Percentiles rank a stretch among this genome's conserved stretches.
phyloP scores from a whole-genome alignment of 2,329 filamentous ascomycete species.

The Cordyceps javanica region DNA sequence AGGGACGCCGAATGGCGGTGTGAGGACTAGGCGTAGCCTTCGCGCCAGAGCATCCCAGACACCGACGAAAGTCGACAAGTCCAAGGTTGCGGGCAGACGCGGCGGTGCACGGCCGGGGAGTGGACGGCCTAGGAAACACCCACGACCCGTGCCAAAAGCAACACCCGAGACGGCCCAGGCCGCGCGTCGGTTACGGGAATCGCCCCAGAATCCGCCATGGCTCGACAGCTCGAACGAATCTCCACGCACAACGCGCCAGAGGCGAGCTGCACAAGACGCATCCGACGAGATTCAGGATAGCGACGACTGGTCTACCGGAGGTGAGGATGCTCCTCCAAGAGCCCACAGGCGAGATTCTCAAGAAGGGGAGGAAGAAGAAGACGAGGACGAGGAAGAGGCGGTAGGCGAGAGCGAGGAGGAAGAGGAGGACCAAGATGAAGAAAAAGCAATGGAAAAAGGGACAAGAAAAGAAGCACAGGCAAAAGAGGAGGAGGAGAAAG shows the following conservation, averaged over 20 bases:
- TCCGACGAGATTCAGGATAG: slow-evolving; percentile 23
- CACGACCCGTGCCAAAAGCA: slow-evolving; percentile 21
- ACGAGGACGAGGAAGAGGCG: neutral
- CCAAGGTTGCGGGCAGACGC: slow-evolving; percentile 30
- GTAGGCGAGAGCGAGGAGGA: neutral
- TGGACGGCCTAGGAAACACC: slow-evolving; percentile 34
- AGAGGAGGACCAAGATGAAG: slow-evolving; percentile 18
- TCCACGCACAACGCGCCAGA: neutral
- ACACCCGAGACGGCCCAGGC: neutral
- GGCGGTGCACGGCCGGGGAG: slow-evolving; percentile 33
- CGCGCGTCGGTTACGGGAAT: neutral
- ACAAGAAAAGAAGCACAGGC: neutral
- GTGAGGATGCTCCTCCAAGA: neutral
- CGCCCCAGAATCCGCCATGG: neutral
- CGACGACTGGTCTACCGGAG: slow-evolving; percentile 10
- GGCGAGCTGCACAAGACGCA: neutral
- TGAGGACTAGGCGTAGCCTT: neutral
- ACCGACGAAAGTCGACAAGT: slow-evolving; percentile 18
- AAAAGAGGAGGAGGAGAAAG: neutral
- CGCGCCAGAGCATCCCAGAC: slow-evolving; percentile 19
- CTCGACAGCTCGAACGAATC: neutral
- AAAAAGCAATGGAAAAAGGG: too few relatives aligned
- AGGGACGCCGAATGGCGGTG: slow-evolving; percentile 11
- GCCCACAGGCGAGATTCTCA: neutral
- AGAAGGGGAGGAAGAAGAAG: slow-evolving; percentile 4